Evolutionary conservation across 768 basidiomycete genomes (phyloP).

Genomic region (Cystobasidium tubakii): DNA sequence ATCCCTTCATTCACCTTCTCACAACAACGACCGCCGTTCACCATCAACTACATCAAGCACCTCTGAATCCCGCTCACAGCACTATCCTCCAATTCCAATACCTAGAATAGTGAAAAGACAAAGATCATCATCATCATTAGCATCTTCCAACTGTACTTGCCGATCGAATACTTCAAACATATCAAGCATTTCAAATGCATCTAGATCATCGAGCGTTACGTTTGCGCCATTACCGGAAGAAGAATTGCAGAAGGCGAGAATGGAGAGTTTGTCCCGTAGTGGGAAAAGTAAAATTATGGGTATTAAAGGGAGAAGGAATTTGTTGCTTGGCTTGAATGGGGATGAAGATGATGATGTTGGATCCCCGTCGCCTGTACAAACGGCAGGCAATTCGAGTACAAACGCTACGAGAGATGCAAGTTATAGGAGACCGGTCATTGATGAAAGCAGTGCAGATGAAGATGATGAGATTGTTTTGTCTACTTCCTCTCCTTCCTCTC

Average conservation of each 20-base stretch:
- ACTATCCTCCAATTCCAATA: conserved; percentile 4
- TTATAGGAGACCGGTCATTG: not conserved
- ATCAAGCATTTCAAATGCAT: conserved; percentile 3
- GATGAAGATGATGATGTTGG: not conserved
- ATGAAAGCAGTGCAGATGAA: not conserved
- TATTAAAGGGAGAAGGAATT: not conserved
- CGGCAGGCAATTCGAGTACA: not conserved
- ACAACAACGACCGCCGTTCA: not conserved
- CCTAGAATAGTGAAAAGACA: conserved; percentile 3
- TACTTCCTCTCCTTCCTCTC: not conserved
- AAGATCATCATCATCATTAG: conserved; percentile 11
- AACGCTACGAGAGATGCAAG: not conserved
- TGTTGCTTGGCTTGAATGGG: conserved; percentile 9
- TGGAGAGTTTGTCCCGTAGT: not conserved
- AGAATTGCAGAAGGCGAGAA: not conserved
- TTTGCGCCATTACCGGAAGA: conserved; percentile 33
- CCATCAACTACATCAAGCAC: not conserved
- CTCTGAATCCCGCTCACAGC: not conserved
- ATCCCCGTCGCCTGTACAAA: not conserved
- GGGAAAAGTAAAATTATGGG: conserved; percentile 15
- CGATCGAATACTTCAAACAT: conserved; percentile 12
- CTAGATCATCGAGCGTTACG: conserved; percentile 1
- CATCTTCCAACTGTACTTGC: conserved; percentile 21
- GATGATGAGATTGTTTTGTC: not conserved
- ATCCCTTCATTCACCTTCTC: not conserved